Evolutionary conservation across 306 rosid species (phyloP).

Genomic region (Arachis hypogaea): DNA sequence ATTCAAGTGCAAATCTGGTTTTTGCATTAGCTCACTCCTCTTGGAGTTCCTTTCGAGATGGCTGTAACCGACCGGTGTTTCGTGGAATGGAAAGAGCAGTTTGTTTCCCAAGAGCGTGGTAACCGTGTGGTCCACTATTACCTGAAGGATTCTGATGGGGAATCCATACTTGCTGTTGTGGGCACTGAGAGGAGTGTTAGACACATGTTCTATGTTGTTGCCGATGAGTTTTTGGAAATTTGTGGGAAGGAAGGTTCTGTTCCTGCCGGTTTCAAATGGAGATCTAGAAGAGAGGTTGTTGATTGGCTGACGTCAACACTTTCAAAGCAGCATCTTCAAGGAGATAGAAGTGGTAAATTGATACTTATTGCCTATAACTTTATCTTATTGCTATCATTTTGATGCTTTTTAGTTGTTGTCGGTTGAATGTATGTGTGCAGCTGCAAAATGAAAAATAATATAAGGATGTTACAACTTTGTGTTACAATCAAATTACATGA

Average conservation of each 20-base stretch:
- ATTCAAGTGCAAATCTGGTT: conserved; percentile 41
- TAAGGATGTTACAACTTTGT: not conserved
- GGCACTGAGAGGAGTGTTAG: conserved; percentile 98
- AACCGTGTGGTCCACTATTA: conserved; percentile 95
- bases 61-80: conserved; percentile 56
- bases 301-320: conserved; percentile 98
- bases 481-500: conserved; percentile 21
- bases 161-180: conserved; percentile 86
- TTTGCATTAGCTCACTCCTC: conserved; percentile 31
- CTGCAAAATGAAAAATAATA: not conserved
- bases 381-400: conserved; percentile 4
- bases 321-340: conserved; percentile 76
- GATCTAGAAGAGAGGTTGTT: conserved; percentile 98
- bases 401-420: not conserved
- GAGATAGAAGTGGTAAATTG: conserved; percentile 71
- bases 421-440: conserved; percentile 10
- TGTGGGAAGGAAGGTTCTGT: conserved; percentile 67
- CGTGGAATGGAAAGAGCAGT: conserved; percentile 97
- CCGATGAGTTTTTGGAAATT: conserved; percentile 73
- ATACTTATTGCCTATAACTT: not conserved
- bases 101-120: conserved; percentile 93
- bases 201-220: conserved; percentile 97
- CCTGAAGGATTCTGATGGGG: conserved; percentile 90
- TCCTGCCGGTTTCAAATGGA: conserved; percentile 87
- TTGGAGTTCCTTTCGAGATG: conserved; percentile 54